A percentile compares a stretch with the other conserved stretches of the same genome.
Evolutionary conservation across 768 basidiomycete genomes (phyloP).

Genomic region (Naganishia friedmannii): DNA sequence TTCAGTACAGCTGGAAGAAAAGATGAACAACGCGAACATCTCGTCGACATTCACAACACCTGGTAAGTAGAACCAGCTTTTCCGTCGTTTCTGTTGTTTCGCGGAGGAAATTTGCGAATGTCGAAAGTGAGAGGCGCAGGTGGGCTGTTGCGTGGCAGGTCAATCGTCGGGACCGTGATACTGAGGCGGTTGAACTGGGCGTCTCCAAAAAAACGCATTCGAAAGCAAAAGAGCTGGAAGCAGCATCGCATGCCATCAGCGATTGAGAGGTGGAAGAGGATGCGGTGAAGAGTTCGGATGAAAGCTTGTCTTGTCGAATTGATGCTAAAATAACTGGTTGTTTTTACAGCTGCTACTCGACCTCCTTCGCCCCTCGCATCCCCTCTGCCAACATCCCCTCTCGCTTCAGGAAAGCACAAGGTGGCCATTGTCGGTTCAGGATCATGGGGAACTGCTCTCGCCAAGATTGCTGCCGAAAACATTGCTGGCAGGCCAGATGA

Average conservation of each 20-base stretch:
- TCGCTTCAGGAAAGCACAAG: constrained; percentile 47
- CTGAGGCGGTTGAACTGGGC: no score
- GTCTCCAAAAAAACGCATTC: no score
- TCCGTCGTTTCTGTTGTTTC: background rate
- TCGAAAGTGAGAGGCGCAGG: background rate
- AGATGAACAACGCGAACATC: constrained; percentile 38
- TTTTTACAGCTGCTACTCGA: constrained; percentile 45
- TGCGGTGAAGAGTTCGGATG: background rate
- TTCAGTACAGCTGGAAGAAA: constrained; percentile 22
- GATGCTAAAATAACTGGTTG: background rate
- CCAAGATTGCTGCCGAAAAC: constrained; percentile 52
- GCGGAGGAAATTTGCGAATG: background rate
- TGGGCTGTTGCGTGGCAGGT: no score
- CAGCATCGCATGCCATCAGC: background rate
- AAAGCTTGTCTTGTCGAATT: background rate
- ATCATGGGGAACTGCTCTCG: constrained; percentile 54
- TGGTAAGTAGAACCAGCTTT: constrained; percentile 32
- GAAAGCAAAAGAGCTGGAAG: no score
- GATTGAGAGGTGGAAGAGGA: background rate
- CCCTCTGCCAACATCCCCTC: constrained; percentile 45
- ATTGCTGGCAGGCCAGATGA: constrained; percentile 46
- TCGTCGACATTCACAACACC: constrained; percentile 46
- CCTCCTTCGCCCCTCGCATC: constrained; percentile 46
- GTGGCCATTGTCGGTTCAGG: constrained; percentile 52
- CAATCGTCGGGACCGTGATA: no score